These are phyloP conservation scores for Paraphoma chrysanthemicola DNA, from an alignment of 2,329 filamentous ascomycete genomes.

Conservation along the genomic window DNA sequence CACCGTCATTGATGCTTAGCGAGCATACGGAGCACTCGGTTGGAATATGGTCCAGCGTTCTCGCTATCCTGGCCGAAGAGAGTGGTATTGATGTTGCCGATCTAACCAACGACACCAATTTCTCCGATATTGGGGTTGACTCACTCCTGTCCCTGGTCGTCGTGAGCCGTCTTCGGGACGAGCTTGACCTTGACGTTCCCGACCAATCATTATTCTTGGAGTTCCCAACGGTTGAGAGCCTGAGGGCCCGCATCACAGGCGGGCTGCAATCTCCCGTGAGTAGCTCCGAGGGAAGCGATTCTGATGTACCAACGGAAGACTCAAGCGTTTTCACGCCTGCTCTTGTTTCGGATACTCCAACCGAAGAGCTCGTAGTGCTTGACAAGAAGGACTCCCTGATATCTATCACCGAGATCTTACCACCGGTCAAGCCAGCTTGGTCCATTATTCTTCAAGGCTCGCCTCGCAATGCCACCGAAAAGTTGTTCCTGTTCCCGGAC, in stretches of 20 bases:
- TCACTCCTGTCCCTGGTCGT: conserved; percentile 31
- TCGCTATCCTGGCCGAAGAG: neutral
- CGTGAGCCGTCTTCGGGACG: conserved; percentile 23
- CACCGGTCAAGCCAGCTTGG: conserved; percentile 22
- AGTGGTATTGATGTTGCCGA: conserved; percentile 1
- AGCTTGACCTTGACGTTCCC: conserved; percentile 24
- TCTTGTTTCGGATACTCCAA: too few species aligned
- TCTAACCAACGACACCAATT: conserved; percentile 13
- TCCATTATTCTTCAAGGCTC: conserved; percentile 54
- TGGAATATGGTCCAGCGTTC: too few species aligned
- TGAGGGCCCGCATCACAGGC: neutral
- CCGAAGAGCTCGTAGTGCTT: conserved; percentile 7
- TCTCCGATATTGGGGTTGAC: conserved; percentile 21
- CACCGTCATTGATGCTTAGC: too few species aligned
- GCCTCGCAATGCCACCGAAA: conserved; percentile 30
- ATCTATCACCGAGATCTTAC: neutral
- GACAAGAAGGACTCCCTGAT: conserved; percentile 7
- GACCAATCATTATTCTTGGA: neutral
- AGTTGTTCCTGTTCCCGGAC: conserved; percentile 57
- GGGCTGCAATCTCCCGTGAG: neutral
- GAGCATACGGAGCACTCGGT: too few species aligned
- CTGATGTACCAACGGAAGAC: too few species aligned
- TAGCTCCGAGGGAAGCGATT: too few species aligned
- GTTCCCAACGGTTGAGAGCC: neutral
- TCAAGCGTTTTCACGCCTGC: too few species aligned